Evolutionary conservation across 306 rosid species (phyloP).

Genomic region (Luffa acutangula): DNA sequence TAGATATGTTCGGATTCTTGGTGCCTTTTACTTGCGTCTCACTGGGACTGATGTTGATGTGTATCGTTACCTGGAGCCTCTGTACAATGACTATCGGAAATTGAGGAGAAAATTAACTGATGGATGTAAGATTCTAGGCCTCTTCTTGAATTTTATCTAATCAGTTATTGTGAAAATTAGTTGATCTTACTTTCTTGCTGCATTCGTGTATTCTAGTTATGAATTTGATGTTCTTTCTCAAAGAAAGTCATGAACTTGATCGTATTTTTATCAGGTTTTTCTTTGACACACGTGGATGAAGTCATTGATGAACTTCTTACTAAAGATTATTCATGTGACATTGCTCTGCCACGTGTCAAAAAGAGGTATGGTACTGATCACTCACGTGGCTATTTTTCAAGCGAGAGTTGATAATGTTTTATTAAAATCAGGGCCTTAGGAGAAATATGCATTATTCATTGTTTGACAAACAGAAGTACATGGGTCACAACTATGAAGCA

Average conservation of each 20-base stretch:
- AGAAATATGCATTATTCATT: not conserved
- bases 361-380: slow-evolving; percentile 37
- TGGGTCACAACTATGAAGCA: too few relatives aligned
- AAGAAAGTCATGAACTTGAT: not conserved
- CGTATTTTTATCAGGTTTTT: slow-evolving; percentile 39
- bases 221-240: not conserved
- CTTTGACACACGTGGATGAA: slow-evolving; percentile 92
- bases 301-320: slow-evolving; percentile 92
- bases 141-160: not conserved
- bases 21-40: slow-evolving; percentile 86
- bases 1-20: slow-evolving; percentile 85
- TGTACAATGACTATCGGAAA: slow-evolving; percentile 82
- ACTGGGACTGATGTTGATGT: slow-evolving; percentile 83
- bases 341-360: slow-evolving; percentile 89
- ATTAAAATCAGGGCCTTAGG: not conserved
- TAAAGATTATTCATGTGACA: slow-evolving; percentile 78
- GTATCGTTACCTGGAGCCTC: slow-evolving; percentile 78
- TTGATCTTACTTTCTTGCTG: not conserved
- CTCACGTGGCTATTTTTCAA: not conserved
- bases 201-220: not conserved
- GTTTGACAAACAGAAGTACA: not conserved
- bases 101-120: slow-evolving; percentile 56
- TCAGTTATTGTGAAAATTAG: not conserved
- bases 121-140: slow-evolving; percentile 49
- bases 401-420: not conserved